Base-by-base conservation (phyloP, 2,329 filamentous ascomycete species). In the Penicillium sp. region DNA sequence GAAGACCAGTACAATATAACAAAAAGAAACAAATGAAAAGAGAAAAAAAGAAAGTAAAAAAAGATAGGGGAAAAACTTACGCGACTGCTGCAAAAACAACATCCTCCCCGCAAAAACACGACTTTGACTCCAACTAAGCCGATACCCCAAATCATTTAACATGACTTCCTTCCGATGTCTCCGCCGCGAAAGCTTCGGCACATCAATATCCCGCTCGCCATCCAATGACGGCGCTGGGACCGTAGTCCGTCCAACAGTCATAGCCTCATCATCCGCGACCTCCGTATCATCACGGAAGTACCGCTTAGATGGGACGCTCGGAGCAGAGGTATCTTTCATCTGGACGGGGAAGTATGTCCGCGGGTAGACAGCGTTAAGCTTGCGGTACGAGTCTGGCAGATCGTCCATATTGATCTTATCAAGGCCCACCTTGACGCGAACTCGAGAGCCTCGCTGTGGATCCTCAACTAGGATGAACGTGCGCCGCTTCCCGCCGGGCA, bases 381-480 rank as follows among this genome's bases (percentile, higher is more conserved):
- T 92, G 62, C 93, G 90, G 78, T 96, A 97, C 14, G 91, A 94
- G 73, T 97, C 93, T 1, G 93, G 93, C 69, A 97, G 96, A 75
- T 97, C 93, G 67, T 92, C 89, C 78, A 94, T 95, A 71, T 97
- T 89, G 64, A 97, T 92, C 40, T 88, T 87, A 69, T 97, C 91
- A n/a, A 99, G 85, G 59, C 90, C 94, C 48, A 97, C 92, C 58
- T 92, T 89, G 42, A 97, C 92, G 14, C 93, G 87, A 1, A 97
- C 87, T 37, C 92, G 85, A 47, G 86, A 88, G 48, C 88, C 89
- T 31, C 91, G 88, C 58, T 92, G 89, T 48, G 86, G 87, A 72
- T 97, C 93, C 62, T 97, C 92, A 24, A 97, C 92, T 9, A 97
- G 84, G 64, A 97, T 96, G 74, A 97, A 97, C 75, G 97, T 97